A percentile compares a stretch with the other conserved stretches of the same genome.
phyloP scores from a whole-genome alignment of 257 asterid species.

The Solanum dulcamara region DNA sequence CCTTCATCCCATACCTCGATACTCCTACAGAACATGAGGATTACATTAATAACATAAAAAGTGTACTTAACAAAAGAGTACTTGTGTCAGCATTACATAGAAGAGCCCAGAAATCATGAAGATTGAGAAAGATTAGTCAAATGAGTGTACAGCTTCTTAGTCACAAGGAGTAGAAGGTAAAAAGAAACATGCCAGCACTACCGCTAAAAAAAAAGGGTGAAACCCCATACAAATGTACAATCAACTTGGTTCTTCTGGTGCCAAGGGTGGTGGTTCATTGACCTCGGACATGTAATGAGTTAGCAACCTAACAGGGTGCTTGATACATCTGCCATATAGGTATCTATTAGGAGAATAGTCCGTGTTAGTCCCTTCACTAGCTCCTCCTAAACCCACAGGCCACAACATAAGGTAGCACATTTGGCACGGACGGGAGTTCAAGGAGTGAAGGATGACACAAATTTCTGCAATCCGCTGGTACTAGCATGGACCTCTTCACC shows the following conservation, averaged over 20 bases:
- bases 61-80: neutral
- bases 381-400: neutral
- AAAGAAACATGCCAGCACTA: neutral
- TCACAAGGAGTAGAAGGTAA: neutral
- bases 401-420: neutral
- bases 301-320: neutral
- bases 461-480: neutral
- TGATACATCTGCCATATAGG: neutral
- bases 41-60: neutral
- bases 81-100: neutral
- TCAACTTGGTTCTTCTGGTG: neutral
- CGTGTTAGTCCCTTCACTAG: neutral
- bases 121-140: neutral
- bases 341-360: neutral
- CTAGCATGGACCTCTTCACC: neutral
- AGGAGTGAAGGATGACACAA: neutral
- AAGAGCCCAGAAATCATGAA: neutral
- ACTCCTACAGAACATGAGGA: conserved; percentile 22
- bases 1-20: conserved; percentile 88
- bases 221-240: neutral
- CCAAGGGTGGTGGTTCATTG: neutral
- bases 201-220: neutral
- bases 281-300: neutral
- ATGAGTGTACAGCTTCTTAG: neutral
- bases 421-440: neutral